Evolutionary conservation across 768 basidiomycete species (phyloP).

Genomic region (Termitomyces sp.): DNA sequence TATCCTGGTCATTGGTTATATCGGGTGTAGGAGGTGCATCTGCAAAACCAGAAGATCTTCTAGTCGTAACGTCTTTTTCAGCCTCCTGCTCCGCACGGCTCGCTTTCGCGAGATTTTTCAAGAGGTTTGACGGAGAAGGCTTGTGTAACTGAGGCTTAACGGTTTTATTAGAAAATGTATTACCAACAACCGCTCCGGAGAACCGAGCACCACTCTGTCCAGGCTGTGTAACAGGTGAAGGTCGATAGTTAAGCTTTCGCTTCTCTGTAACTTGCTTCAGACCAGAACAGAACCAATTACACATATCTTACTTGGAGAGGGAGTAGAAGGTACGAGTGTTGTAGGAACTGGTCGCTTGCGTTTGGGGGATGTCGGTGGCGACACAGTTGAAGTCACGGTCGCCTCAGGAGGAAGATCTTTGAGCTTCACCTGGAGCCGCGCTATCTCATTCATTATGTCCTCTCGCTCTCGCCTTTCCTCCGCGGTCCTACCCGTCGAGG

Average conservation of each 20-base stretch:
- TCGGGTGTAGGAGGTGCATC: conserved; percentile 25
- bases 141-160: conserved; percentile 17
- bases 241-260: conserved; percentile 33
- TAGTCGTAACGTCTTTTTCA: conserved; percentile 8
- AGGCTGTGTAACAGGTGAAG: neutral
- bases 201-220: neutral
- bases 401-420: conserved; percentile 25
- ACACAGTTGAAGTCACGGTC: neutral
- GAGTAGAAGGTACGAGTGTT: conserved; percentile 51
- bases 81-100: conserved; percentile 16
- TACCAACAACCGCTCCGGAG: conserved; percentile 2
- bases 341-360: conserved; percentile 36
- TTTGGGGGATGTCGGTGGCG: conserved; percentile 37
- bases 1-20: neutral
- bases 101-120: conserved; percentile 44
- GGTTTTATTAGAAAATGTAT: neutral
- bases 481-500: conserved; percentile 36
- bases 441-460: conserved; percentile 52
- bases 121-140: conserved; percentile 47
- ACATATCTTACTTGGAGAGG: conserved; percentile 56
- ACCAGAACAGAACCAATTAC: neutral
- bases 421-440: conserved; percentile 51
- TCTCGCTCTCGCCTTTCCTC: conserved; percentile 38
- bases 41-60: conserved; percentile 28
- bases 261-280: conserved; percentile 25